Conservation (phyloP, 2,329 filamentous ascomycete genomes). For the Xylariales sp. region DNA sequence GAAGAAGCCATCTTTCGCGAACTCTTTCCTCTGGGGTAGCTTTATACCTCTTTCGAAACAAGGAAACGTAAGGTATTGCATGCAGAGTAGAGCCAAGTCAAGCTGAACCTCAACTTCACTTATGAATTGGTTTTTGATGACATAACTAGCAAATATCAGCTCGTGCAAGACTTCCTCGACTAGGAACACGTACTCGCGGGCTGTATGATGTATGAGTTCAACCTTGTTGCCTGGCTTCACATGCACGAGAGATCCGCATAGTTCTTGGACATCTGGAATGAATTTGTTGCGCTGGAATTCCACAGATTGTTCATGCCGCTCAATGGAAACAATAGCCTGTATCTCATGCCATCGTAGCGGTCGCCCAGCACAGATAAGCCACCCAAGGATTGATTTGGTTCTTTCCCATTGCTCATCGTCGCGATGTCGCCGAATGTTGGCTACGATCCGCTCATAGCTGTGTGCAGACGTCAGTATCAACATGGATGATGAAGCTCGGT, state of each 20-base stretch:
- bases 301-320: constrained; percentile 7
- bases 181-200: constrained; percentile 29
- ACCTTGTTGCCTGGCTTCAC: constrained; percentile 25
- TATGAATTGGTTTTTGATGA: constrained; percentile 21
- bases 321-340: constrained; percentile 29
- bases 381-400: constrained; percentile 30
- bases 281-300: constrained; percentile 20
- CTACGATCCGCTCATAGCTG: constrained; percentile 27
- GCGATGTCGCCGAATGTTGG: constrained; percentile 14
- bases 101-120: constrained; percentile 21
- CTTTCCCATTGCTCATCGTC: constrained; percentile 16
- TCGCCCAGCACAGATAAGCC: constrained; percentile 34
- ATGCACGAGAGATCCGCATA: constrained; percentile 34
- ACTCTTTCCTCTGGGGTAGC: constrained; percentile 9
- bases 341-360: constrained; percentile 37
- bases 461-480: neutral
- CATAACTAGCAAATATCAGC: constrained; percentile 14
- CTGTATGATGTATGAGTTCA: constrained; percentile 34
- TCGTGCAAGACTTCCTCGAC: no score
- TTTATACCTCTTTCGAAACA: constrained; percentile 24
- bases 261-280: constrained; percentile 21
- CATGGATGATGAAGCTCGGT: no score
- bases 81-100: constrained; percentile 27
- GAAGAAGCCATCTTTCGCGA: constrained; percentile 24
- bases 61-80: constrained; percentile 28